Base-by-base conservation (phyloP, 2,329 filamentous ascomycete species). In the Zalaria sp. region DNA sequence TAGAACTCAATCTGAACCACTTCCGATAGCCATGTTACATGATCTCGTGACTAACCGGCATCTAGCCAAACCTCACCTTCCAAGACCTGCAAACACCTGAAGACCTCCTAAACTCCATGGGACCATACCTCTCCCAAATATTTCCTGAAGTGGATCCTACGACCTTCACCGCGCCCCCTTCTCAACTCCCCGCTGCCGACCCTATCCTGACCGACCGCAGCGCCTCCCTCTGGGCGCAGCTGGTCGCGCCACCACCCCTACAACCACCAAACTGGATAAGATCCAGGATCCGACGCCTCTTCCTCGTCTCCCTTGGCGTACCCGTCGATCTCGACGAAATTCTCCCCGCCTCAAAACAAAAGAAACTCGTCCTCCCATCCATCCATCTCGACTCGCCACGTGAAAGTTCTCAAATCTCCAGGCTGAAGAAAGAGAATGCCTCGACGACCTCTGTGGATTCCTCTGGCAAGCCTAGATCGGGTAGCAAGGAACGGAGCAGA, bases 221-320 rank as follows among this genome's bases (percentile, higher is more conserved):
- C 46, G 79, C 84, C 43, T 95, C 91, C 0, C 71, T 98, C 29
- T 98, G 91, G 91, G 87, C 88, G 34, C 91, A 98, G 65, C 77
- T 98, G 4, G 86, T 95, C 27, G 89, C 89, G 2, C 89, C 91
- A 18, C 91, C 91, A 2, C 88, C 91, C 2, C 75, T 98, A 32
- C 87, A 94, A 54, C 91, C 91, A 4, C 89, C 91, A 1, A 91
- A 98, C 61, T 98, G 91, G 91, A 93, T 95, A 45, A 85, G 91
- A 49, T 94, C 87, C 40, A 84, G 88, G 40, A 98, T 94, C 52
- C 80, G 91, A 41, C 83, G 91, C 27, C 75, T 98, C 26, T 98
- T 98, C 59, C 77, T 98, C 35, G 88, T 98, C 41, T 95, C 88
- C 1, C 75, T 98, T 0, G 91, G 91, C 11, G 91, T 98, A 0